Conservation (phyloP, 2,329 filamentous ascomycete species). For the Colletotrichum endophyticum region DNA sequence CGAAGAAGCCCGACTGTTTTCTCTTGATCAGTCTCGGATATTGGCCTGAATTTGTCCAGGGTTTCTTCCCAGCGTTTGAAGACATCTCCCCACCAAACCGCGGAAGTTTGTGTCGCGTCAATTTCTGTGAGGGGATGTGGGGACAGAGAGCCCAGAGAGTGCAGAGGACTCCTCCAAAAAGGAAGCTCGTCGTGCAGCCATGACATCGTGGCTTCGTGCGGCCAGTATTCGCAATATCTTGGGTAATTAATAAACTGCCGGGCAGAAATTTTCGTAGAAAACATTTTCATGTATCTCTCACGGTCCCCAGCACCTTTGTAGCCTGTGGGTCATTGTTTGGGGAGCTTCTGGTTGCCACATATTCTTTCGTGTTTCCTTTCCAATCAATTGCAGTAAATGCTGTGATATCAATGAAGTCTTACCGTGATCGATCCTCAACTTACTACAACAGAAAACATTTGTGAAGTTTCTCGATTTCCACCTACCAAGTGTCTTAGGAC, state of each 20-base stretch:
- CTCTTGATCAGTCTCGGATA: not conserved
- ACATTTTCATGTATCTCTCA: not conserved
- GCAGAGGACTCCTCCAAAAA: not conserved
- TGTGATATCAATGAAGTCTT: not conserved
- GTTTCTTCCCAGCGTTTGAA: not conserved
- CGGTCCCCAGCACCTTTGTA: not conserved
- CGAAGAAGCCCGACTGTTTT: not conserved
- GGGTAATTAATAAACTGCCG: not conserved
- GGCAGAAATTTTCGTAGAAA: not conserved
- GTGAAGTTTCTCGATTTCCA: not conserved
- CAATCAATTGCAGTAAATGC: not conserved
- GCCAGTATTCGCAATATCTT: not conserved
- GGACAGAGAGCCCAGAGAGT: not conserved
- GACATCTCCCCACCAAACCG: not conserved
- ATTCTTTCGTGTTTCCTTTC: not conserved
- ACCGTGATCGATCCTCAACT: accelerated
- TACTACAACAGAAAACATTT: not conserved
- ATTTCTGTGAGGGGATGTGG: not conserved
- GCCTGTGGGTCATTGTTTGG: not conserved
- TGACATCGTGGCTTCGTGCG: not conserved
- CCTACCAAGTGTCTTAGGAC: not conserved
- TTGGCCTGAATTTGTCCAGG: not conserved
- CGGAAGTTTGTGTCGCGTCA: not conserved
- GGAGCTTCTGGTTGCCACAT: no score
- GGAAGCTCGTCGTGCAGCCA: not conserved